Conservation (phyloP, 306 rosid genomes). For the Oxytropis ochrocephala region DNA sequence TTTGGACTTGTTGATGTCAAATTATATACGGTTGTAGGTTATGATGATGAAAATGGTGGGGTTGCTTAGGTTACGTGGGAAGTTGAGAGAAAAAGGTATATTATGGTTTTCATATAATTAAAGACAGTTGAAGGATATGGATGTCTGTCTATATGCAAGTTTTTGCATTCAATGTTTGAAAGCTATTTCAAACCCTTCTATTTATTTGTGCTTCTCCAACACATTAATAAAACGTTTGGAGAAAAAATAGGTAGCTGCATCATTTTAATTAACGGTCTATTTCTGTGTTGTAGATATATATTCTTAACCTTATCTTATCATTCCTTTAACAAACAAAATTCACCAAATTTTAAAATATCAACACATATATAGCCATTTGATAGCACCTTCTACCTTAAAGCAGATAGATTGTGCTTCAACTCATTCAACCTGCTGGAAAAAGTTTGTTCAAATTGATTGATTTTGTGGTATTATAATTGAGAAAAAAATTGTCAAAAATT, state of each 20-base stretch:
- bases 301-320: not conserved
- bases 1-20: constrained; percentile 34
- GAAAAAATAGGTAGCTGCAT: not conserved
- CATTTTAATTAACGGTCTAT: constrained; percentile 40
- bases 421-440: not conserved
- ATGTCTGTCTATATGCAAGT: constrained; percentile 41
- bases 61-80: constrained; percentile 64
- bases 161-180: constrained; percentile 48
- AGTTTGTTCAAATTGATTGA: not conserved
- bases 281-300: constrained; percentile 16
- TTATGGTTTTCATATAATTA: constrained; percentile 58
- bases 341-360: not conserved
- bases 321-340: constrained; percentile 19
- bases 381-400: constrained; percentile 2
- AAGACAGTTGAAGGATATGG: constrained; percentile 42
- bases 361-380: not conserved
- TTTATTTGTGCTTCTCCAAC: constrained; percentile 20
- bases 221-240: not conserved
- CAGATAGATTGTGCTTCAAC: not conserved
- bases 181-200: constrained; percentile 54
- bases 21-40: constrained; percentile 31
- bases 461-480: not conserved
- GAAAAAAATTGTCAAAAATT: too few relatives aligned
- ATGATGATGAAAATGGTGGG: constrained; percentile 34
- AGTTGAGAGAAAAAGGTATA: constrained; percentile 49